phyloP scores from a whole-genome alignment of 169 alveolate genomes.

The Eimeria brunetti region DNA sequence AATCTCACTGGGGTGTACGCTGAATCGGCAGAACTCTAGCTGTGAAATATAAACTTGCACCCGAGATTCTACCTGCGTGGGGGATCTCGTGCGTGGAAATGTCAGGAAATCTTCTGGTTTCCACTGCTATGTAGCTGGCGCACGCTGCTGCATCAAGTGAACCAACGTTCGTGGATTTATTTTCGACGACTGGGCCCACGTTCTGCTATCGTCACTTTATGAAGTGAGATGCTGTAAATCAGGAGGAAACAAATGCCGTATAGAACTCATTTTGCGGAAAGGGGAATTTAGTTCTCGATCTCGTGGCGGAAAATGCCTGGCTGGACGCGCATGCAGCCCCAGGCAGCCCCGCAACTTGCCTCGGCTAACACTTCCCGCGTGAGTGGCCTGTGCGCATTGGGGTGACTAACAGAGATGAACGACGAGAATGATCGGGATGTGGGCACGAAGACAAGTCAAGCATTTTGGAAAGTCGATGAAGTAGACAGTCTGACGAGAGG shows the following conservation, averaged over 20 bases:
- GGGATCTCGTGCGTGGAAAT: neutral
- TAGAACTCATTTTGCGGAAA: neutral
- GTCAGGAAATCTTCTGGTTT: neutral
- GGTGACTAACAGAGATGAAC: neutral
- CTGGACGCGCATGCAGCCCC: conserved; percentile 6
- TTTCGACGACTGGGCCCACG: neutral
- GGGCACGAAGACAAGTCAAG: neutral
- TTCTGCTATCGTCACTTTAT: neutral
- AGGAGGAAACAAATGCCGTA: neutral
- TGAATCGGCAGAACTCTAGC: neutral
- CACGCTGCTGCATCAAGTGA: neutral
- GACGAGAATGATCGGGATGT: neutral
- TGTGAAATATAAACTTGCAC: neutral
- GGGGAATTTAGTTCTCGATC: neutral
- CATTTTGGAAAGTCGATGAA: neutral
- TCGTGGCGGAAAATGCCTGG: neutral
- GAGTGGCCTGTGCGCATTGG: neutral
- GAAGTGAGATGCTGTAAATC: neutral
- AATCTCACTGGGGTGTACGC: neutral
- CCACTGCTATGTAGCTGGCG: neutral
- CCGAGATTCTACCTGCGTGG: too few species aligned
- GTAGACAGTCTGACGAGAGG: neutral
- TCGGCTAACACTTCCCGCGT: neutral
- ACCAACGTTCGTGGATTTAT: neutral
- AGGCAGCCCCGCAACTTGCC: neutral